A percentile compares a stretch with the other conserved stretches of the same genome.
phyloP scores from a whole-genome alignment of 2,329 filamentous ascomycete species.

The Hypoxylon sp. region DNA sequence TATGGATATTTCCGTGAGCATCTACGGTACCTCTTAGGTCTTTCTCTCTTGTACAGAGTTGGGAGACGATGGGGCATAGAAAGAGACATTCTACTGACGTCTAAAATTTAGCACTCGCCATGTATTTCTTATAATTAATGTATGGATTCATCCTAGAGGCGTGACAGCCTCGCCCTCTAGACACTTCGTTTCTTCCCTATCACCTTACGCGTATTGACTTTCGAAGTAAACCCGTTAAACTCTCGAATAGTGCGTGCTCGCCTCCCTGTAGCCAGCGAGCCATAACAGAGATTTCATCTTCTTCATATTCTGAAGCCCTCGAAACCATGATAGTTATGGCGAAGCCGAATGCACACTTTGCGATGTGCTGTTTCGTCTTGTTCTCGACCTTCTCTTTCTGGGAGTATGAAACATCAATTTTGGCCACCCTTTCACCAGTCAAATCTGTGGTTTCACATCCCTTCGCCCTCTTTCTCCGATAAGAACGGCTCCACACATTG shows the following conservation, averaged over 20 bases:
- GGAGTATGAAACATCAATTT: conserved; percentile 11
- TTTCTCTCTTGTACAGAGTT: not conserved
- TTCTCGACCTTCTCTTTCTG: not conserved
- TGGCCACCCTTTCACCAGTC: conserved; percentile 40
- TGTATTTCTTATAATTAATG: no score
- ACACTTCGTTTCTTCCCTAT: not conserved
- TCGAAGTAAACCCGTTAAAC: conserved; percentile 82
- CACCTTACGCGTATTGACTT: conserved; percentile 31
- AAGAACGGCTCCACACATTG: conserved; percentile 85
- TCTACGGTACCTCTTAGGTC: not conserved
- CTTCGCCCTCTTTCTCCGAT: conserved; percentile 71
- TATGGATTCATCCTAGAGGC: not conserved
- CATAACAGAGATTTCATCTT: conserved; percentile 62
- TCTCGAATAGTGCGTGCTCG: conserved; percentile 84
- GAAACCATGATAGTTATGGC: conserved; percentile 64
- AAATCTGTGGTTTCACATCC: conserved; percentile 50
- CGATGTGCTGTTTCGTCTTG: conserved; percentile 54
- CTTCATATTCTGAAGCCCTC: conserved; percentile 51
- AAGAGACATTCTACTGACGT: not conserved
- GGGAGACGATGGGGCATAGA: not conserved
- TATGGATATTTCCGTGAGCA: not conserved
- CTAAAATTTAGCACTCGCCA: not conserved
- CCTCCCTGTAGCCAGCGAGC: conserved; percentile 83
- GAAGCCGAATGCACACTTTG: conserved; percentile 69
- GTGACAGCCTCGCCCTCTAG: not conserved